phyloP scores from a whole-genome alignment of 192 early-diverging fungal species.

The Podila verticillata region DNA sequence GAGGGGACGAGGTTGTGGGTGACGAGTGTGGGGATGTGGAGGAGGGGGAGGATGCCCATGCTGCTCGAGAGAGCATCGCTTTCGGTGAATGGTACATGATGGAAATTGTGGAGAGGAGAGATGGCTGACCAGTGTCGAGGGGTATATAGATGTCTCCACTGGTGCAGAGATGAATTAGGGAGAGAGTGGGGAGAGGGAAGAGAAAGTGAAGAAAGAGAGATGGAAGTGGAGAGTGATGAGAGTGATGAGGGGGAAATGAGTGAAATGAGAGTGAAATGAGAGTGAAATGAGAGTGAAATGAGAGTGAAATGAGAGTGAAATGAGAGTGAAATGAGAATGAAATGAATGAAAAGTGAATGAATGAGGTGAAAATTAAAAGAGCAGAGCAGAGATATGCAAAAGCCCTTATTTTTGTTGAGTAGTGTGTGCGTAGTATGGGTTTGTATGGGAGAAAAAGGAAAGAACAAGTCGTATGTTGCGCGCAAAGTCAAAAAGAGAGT shows the following conservation, averaged over 20 bases:
- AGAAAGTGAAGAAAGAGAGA: conserved; percentile 1
- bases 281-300: background rate
- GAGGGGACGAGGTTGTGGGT: background rate
- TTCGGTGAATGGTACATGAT: conserved; percentile 2
- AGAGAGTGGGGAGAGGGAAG: background rate
- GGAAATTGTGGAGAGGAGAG: background rate
- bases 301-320: background rate
- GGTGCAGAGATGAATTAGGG: background rate
- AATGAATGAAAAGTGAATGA: background rate
- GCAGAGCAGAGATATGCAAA: background rate
- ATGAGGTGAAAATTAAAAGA: background rate
- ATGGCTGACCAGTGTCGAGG: background rate
- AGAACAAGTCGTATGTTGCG: no score
- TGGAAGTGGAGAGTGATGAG: background rate
- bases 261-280: background rate
- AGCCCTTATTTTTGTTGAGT: no score
- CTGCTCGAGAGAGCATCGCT: conserved; percentile 17
- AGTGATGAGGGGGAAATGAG: background rate
- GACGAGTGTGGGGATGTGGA: background rate
- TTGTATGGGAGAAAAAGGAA: no score
- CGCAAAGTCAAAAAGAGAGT: no score
- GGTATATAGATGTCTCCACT: no score
- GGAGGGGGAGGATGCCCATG: conserved; percentile 10
- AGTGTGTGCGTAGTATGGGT: no score
- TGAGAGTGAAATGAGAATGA: background rate